phyloP scores from a whole-genome alignment of 352 stramenopile genomes.

The Globisporangium lucens region DNA sequence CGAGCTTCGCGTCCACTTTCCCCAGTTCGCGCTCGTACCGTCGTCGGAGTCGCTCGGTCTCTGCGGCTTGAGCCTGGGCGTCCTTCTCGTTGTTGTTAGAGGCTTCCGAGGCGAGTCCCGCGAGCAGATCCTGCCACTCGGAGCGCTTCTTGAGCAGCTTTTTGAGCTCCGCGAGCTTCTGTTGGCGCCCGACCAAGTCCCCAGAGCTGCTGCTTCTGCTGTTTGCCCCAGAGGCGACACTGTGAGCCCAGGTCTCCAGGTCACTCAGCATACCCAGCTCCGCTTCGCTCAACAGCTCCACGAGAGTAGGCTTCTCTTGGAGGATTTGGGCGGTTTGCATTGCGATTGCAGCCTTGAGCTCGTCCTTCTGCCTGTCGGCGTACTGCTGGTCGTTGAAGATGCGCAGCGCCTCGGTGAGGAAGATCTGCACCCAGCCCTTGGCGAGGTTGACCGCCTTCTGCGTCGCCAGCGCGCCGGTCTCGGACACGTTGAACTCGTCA shows the following conservation, averaged over 20 bases:
- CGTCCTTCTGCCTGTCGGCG: not conserved
- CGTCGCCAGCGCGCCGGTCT: conserved; percentile 32
- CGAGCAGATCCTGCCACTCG: conserved; percentile 32
- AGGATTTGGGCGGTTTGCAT: conserved; percentile 33
- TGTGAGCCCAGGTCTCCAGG: conserved; percentile 37
- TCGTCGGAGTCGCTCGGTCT: conserved; percentile 33
- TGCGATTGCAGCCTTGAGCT: conserved; percentile 24
- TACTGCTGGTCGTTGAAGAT: conserved; percentile 24
- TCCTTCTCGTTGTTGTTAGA: not conserved
- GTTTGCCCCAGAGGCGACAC: conserved; percentile 18
- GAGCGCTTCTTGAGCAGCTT: conserved; percentile 59
- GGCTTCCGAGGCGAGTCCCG: conserved; percentile 12
- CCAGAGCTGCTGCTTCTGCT: not conserved
- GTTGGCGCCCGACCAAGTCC: conserved; percentile 24
- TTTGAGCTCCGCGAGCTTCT: conserved; percentile 45
- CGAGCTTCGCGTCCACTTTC: conserved; percentile 58
- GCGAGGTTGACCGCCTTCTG: conserved; percentile 39
- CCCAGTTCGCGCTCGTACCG: conserved; percentile 58
- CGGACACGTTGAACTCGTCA: conserved; percentile 48
- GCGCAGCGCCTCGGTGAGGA: conserved; percentile 39
- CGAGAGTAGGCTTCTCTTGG: conserved; percentile 24
- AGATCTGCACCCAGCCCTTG: conserved; percentile 40
- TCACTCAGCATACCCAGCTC: conserved; percentile 31
- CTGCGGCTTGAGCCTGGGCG: conserved; percentile 14
- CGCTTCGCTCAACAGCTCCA: conserved; percentile 32